These are phyloP conservation scores for Tetrahymena thermophila DNA, from an alignment of 73 alveolate genomes.

Conservation along the genomic window DNA sequence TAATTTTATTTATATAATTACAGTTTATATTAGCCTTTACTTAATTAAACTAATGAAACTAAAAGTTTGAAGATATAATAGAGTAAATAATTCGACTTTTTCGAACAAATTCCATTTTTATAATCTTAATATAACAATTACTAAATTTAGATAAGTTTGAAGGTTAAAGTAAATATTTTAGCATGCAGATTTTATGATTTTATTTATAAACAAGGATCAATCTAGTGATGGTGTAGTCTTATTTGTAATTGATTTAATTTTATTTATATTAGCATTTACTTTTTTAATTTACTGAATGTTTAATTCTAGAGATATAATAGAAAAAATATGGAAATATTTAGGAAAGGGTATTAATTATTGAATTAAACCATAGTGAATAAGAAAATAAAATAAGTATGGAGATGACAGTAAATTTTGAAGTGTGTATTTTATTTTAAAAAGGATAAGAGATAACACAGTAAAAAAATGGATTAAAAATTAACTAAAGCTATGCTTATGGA, in stretches of 20 bases:
- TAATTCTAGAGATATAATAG: neutral
- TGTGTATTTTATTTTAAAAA: neutral
- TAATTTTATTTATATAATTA: neutral
- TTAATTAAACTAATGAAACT: no score
- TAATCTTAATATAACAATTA: no score
- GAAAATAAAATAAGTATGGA: neutral
- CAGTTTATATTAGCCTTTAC: neutral
- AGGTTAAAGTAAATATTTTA: no score
- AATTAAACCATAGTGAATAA: neutral
- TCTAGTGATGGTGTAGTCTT: no score
- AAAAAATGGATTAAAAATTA: neutral
- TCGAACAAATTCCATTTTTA: no score
- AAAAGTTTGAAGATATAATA: no score
- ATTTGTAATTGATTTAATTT: no score
- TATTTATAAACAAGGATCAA: no score
- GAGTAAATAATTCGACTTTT: neutral
- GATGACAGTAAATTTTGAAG: neutral
- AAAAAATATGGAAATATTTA: no score
- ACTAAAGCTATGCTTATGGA: neutral
- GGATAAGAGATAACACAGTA: neutral
- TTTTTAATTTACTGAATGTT: neutral
- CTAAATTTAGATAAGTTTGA: no score
- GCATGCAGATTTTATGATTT: no score
- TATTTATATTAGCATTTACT: neutral
- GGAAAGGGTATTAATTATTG: neutral